Conservation (phyloP, 1,284 basidiomycete species). For the Ceratorhiza oryzae-sativae region DNA sequence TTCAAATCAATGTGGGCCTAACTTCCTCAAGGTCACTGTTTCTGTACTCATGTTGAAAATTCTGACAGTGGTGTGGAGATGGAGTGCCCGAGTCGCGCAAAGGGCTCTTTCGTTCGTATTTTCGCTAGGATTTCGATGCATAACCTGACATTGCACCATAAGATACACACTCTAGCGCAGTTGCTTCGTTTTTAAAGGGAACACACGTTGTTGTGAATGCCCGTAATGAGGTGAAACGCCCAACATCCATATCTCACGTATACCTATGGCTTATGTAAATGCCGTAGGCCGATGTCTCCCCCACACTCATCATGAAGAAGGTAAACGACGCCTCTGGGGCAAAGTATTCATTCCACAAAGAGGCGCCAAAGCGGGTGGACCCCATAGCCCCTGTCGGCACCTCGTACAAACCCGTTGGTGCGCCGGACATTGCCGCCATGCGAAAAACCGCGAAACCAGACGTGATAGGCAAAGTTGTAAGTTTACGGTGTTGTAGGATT, state of each 20-base stretch:
- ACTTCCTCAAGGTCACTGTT: not conserved
- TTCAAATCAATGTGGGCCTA: slow-evolving; percentile 63
- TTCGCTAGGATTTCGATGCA: not conserved
- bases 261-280: slow-evolving; percentile 37
- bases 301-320: slow-evolving; percentile 81
- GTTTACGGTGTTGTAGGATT: not conserved
- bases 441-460: slow-evolving; percentile 48
- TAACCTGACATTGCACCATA: slow-evolving; percentile 8
- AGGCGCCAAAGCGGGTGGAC: slow-evolving; percentile 66
- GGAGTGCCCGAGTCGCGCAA: slow-evolving; percentile 93
- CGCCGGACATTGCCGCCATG: slow-evolving; percentile 69
- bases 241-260: not conserved
- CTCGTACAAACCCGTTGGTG: slow-evolving; percentile 73
- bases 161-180: slow-evolving; percentile 82
- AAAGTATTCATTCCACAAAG: slow-evolving; percentile 83
- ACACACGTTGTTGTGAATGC: slow-evolving; percentile 92
- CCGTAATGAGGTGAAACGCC: slow-evolving; percentile 77
- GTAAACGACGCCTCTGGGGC: slow-evolving; percentile 93
- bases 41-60: slow-evolving; percentile 48
- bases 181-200: slow-evolving; percentile 82
- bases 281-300: slow-evolving; percentile 78
- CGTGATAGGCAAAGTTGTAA: slow-evolving; percentile 46
- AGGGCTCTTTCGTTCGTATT: slow-evolving; percentile 77
- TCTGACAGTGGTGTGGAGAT: slow-evolving; percentile 87
- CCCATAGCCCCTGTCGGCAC: slow-evolving; percentile 77